Evolutionary conservation across 129 eudicot species (phyloP).

Genomic region (Dittrichia graveolens): DNA sequence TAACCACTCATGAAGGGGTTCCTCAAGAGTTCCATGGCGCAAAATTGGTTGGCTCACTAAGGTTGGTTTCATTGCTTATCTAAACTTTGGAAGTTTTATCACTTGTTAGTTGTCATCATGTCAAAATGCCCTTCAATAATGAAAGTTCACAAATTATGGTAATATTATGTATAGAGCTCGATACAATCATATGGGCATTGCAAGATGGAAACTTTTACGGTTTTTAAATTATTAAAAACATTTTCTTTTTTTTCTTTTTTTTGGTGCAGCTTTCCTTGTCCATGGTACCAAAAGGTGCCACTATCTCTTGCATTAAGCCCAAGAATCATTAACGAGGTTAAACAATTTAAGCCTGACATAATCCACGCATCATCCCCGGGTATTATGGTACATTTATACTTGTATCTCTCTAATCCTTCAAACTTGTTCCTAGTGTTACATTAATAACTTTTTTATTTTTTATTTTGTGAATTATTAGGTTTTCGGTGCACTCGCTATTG

Average conservation of each 20-base stretch:
- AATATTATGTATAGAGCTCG: not conserved
- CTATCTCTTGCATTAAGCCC: constrained; percentile 98
- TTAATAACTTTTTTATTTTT: constrained; percentile 16
- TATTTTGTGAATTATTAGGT: constrained; percentile 51
- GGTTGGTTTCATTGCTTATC: constrained; percentile 40
- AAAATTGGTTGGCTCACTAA: constrained; percentile 71
- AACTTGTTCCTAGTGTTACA: not conserved
- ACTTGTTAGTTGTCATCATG: not conserved
- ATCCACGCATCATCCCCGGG: constrained; percentile 99
- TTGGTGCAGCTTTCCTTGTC: constrained; percentile 87
- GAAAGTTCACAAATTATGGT: not conserved
- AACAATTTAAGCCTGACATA: constrained; percentile 89
- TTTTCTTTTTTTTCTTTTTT: constrained; percentile 30
- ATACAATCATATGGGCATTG: not conserved
- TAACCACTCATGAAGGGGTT: constrained; percentile 96
- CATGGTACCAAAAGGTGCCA: constrained; percentile 96
- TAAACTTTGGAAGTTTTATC: not conserved
- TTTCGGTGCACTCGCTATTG: constrained; percentile 91
- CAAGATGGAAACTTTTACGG: not conserved
- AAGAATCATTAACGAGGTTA: constrained; percentile 89
- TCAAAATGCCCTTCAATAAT: constrained; percentile 6
- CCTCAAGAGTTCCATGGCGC: constrained; percentile 96
- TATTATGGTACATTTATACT: constrained; percentile 63
- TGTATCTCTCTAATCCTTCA: not conserved
- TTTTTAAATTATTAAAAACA: constrained; percentile 18